Base-by-base conservation (phyloP, 352 stramenopile genomes). In the Thraustochytrium sp. region DNA sequence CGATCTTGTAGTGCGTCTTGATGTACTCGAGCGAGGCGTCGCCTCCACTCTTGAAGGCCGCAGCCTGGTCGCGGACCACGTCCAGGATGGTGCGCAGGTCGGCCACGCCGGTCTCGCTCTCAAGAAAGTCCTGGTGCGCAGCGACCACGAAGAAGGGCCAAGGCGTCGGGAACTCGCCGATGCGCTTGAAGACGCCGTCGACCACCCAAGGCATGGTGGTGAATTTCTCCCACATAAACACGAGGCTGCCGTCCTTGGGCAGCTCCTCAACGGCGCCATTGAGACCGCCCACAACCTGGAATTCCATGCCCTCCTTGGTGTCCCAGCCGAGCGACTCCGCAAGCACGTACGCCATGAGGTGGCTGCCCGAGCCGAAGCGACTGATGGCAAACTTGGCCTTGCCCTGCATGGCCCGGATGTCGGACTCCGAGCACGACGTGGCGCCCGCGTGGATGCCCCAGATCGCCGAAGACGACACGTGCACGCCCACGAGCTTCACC, bases 61-160 rank as follows among this genome's bases (percentile, higher is more conserved):
- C 75, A 13, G 55, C 55, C 34, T 84, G 59, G 18, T 83, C 51
- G 23, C 49, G 34, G 18, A 86, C 42, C 4, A 84, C 44, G 48
- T 46, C 44, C 34, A 86, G 65, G 3, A 84, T 42, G 0, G 29
- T 16, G 21, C 16, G 13, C 29, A 86, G 61, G 26, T 62, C 37
- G 2, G 40, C 55, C 8, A 8, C 8, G 59, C 26, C 85, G 2
- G 37, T 76, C 48, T 56, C 34, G 42, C 48, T 26, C 0, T 62
- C 31, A 2, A 86, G 29, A 68, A 84, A 86, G n/a, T 85, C 59
- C 48, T 82, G 3, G 40, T 75, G n/a, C 34, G 73, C 74, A 23
- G 65, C 76, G 8, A 87, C 46, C 4, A 78, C n/a, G 55, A 88
- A 88, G 76, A 85, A 88, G 29, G 85, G 85, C 85, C 85, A 88